Percentiles rank a stretch among this genome's conserved stretches.
These are phyloP conservation scores for Blastomyces emzantsi DNA, from an alignment of 2,329 filamentous ascomycete genomes.

Conservation along the genomic window DNA sequence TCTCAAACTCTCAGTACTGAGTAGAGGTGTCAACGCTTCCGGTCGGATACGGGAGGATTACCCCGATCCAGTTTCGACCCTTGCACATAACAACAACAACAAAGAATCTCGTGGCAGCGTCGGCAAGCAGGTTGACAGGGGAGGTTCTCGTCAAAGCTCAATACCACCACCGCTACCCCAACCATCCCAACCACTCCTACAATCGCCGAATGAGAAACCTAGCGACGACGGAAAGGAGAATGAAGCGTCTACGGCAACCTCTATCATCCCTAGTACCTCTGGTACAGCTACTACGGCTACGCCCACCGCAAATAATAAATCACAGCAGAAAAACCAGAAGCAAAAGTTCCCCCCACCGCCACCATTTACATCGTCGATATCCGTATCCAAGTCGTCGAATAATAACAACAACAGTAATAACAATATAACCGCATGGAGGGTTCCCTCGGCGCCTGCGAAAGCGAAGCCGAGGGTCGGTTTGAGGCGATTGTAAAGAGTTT, in stretches of 20 bases:
- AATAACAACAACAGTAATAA: not conserved
- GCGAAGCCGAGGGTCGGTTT: conserved; percentile 30
- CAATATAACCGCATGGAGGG: conserved; percentile 19
- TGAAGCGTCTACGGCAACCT: not conserved
- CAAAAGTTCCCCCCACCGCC: not conserved
- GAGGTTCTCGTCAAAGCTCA: not conserved
- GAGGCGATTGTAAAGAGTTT: conserved; percentile 23
- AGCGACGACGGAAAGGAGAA: not conserved
- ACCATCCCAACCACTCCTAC: not conserved
- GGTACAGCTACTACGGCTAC: conserved; percentile 1
- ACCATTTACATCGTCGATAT: not conserved
- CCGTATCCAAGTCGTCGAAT: not conserved
- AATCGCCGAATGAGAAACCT: not conserved
- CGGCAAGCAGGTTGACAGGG: not conserved
- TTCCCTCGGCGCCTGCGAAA: conserved; percentile 20
- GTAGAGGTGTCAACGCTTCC: conserved; percentile 19
- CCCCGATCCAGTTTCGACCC: not conserved
- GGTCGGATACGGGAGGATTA: conserved; percentile 4
- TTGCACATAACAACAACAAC: not conserved
- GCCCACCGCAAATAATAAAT: too few species aligned
- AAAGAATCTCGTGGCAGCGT: not conserved
- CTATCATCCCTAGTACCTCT: not conserved
- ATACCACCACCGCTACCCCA: not conserved
- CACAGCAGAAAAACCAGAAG: not conserved
- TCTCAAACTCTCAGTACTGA: conserved; percentile 25